Evolutionary conservation across 163 green algal species (phyloP).

Genomic region (Smithsoniella earleae): DNA sequence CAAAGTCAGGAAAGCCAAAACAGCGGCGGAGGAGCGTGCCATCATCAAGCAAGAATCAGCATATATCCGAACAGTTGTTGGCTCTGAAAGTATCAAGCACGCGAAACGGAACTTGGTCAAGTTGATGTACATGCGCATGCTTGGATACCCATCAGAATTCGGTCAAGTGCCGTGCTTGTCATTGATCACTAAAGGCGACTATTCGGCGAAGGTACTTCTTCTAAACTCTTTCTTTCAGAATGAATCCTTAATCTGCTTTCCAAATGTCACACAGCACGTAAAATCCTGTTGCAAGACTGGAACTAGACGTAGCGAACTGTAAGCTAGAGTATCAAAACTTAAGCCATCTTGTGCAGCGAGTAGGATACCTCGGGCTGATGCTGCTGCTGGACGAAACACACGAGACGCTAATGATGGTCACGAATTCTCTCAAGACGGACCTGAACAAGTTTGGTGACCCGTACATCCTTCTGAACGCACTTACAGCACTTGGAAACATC

Average conservation of each 20-base stretch:
- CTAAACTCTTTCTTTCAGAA: constrained; percentile 2
- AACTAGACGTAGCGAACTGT: no score
- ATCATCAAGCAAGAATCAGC: constrained; percentile 93
- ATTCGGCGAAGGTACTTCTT: constrained; percentile 74
- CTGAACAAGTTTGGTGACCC: constrained; percentile 77
- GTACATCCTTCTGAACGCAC: constrained; percentile 83
- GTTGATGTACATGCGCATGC: constrained; percentile 99
- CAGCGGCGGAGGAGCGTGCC: constrained; percentile 87
- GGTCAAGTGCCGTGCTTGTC: constrained; percentile 99
- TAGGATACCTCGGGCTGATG: constrained; percentile 97
- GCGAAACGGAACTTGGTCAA: constrained; percentile 93
- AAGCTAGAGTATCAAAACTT: no score
- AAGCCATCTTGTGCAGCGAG: constrained; percentile 67
- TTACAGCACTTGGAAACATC: constrained; percentile 94
- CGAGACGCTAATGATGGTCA: constrained; percentile 99
- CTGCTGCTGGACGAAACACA: constrained; percentile 94
- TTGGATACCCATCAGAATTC: constrained; percentile 98
- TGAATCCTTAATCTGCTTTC: no score
- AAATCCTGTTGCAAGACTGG: no score
- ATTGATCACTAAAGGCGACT: constrained; percentile 75
- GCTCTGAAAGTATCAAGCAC: constrained; percentile 57
- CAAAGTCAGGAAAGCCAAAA: constrained; percentile 79
- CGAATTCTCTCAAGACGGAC: constrained; percentile 96
- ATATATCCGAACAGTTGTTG: constrained; percentile 78
- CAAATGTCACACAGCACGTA: no score